These are phyloP conservation scores for Thyridium curvatum DNA, from an alignment of 2,329 filamentous ascomycete genomes.

Conservation along the genomic window DNA sequence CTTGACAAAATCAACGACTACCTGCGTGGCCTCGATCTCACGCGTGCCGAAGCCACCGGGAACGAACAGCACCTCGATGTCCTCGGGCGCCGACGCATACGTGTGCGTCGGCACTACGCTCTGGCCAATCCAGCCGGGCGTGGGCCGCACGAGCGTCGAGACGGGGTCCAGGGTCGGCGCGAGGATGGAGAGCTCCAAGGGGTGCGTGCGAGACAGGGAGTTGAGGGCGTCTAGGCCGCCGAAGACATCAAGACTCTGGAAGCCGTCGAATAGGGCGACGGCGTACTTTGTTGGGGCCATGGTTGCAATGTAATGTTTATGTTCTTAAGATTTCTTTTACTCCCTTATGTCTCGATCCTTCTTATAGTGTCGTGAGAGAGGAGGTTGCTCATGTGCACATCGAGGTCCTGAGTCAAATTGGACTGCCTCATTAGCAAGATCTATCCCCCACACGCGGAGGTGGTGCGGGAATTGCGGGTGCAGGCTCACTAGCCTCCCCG, in stretches of 20 bases:
- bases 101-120: slow-evolving; percentile 25
- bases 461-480: too few relatives aligned
- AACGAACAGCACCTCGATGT: slow-evolving; percentile 48
- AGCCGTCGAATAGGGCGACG: slow-evolving; percentile 16
- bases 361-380: too few relatives aligned
- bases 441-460: too few relatives aligned
- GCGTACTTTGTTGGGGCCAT: slow-evolving; percentile 10
- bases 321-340: too few relatives aligned
- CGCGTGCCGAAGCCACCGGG: slow-evolving; percentile 44
- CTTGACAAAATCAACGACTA: slow-evolving; percentile 31
- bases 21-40: slow-evolving; percentile 17
- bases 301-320: too few relatives aligned
- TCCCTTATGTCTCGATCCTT: too few relatives aligned
- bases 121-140: background rate
- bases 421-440: too few relatives aligned
- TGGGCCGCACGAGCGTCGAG: slow-evolving; percentile 5
- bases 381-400: too few relatives aligned
- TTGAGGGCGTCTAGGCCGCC: slow-evolving; percentile 18
- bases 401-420: too few relatives aligned
- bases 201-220: slow-evolving; percentile 10
- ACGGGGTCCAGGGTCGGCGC: slow-evolving; percentile 14
- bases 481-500: too few relatives aligned
- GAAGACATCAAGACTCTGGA: slow-evolving; percentile 18
- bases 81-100: slow-evolving; percentile 31
- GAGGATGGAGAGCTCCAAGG: slow-evolving; percentile 13